These are phyloP conservation scores for Teratosphaeria nubilosa DNA, from an alignment of 2,329 filamentous ascomycete genomes.

Conservation along the genomic window DNA sequence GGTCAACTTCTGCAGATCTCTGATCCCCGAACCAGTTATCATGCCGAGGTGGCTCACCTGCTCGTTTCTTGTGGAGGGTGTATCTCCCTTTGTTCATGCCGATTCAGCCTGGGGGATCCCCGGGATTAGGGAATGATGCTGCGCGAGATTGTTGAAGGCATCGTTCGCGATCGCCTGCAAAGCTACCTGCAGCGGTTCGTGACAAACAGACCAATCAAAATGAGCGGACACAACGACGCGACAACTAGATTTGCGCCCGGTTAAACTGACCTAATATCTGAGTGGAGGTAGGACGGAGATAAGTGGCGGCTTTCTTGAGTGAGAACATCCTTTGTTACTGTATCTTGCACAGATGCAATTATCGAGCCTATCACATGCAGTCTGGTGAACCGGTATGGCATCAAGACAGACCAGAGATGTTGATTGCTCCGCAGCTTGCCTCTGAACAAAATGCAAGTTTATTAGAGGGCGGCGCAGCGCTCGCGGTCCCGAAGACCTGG, in stretches of 20 bases:
- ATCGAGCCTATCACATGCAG: too few relatives aligned
- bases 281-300: background rate
- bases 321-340: too few relatives aligned
- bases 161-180: background rate
- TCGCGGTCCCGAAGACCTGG: too few relatives aligned
- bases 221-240: background rate
- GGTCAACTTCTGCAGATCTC: background rate
- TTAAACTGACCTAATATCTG: background rate
- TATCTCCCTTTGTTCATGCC: background rate
- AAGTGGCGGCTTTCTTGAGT: background rate
- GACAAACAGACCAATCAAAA: background rate
- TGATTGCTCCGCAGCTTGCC: too few relatives aligned
- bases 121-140: too few relatives aligned
- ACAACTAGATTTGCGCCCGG: background rate
- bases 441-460: too few relatives aligned
- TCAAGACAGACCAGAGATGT: too few relatives aligned
- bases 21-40: background rate
- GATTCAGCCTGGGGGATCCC: background rate
- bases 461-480: too few relatives aligned
- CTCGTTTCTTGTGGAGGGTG: background rate
- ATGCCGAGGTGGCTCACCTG: background rate
- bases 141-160: background rate
- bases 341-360: too few relatives aligned
- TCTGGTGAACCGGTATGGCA: too few relatives aligned
- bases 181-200: background rate